These are phyloP conservation scores for Stephania cephalantha DNA, from an alignment of 164 flowering plant genomes.

Conservation along the genomic window DNA sequence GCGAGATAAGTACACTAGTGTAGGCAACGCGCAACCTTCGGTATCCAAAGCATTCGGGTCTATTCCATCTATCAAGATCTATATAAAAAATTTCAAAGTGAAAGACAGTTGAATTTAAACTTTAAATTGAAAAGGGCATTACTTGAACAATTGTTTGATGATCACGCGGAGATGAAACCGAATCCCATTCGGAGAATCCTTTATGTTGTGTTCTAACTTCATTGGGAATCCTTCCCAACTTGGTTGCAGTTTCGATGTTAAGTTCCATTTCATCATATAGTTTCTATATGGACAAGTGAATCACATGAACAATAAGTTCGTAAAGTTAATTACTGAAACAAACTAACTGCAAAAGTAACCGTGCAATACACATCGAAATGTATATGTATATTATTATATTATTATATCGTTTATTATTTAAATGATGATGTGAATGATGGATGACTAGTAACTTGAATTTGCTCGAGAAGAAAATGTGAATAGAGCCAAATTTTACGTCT, in stretches of 20 bases:
- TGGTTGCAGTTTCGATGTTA: conserved; percentile 19
- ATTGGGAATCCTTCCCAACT: conserved; percentile 20
- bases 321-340: too few relatives aligned
- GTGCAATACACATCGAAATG: too few relatives aligned
- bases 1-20: conserved; percentile 47
- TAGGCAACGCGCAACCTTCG: conserved; percentile 36
- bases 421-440: too few relatives aligned
- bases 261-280: conserved; percentile 28
- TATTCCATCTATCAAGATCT: conserved; percentile 47
- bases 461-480: too few relatives aligned
- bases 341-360: too few relatives aligned
- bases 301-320: too few relatives aligned
- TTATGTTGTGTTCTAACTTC: conserved; percentile 24
- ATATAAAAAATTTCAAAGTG: not conserved
- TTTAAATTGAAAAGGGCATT: not conserved
- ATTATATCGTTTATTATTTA: too few relatives aligned
- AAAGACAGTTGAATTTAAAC: not conserved
- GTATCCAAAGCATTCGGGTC: conserved; percentile 24
- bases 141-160: conserved; percentile 38
- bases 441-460: too few relatives aligned
- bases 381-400: too few relatives aligned
- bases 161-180: conserved; percentile 7
- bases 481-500: too few relatives aligned
- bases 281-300: conserved; percentile 13
- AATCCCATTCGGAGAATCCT: conserved; percentile 35